Conservation (phyloP, 805 yeast genomes). For the Yarrowia sp. region DNA sequence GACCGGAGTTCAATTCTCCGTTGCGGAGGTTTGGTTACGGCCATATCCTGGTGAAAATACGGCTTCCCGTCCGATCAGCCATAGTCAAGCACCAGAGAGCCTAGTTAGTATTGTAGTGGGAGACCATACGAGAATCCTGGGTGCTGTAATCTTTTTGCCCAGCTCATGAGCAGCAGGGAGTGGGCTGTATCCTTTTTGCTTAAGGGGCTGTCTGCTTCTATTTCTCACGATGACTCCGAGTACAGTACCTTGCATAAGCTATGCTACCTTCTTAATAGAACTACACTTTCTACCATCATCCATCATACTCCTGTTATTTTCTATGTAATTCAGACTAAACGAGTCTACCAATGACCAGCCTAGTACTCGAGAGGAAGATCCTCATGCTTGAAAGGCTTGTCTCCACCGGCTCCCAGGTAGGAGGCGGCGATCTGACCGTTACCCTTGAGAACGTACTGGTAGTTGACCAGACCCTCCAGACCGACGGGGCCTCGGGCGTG, state of each 20-base stretch:
- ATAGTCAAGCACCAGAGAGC: constrained; percentile 36
- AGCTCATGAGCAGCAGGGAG: too few relatives aligned
- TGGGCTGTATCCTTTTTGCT: too few relatives aligned
- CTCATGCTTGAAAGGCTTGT: constrained; percentile 72
- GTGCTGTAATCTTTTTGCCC: constrained; percentile 27
- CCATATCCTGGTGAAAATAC: constrained; percentile 35
- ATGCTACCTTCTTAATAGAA: too few relatives aligned
- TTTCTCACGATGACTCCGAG: too few relatives aligned
- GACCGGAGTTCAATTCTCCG: constrained; percentile 37
- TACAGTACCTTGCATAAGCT: too few relatives aligned
- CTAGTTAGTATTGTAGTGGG: constrained; percentile 35
- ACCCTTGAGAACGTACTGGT: constrained; percentile 92
- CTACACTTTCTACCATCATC: background rate
- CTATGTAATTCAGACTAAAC: constrained; percentile 20
- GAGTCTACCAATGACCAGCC: background rate
- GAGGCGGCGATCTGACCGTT: constrained; percentile 92
- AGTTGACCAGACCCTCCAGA: constrained; percentile 92
- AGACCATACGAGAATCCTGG: constrained; percentile 35
- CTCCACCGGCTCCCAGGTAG: constrained; percentile 92
- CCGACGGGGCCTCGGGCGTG: constrained; percentile 99
- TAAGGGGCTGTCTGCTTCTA: too few relatives aligned
- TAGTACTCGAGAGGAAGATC: constrained; percentile 41
- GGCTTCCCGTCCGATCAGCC: constrained; percentile 38
- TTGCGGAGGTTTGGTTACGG: constrained; percentile 33
- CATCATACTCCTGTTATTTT: constrained; percentile 26